A percentile compares a stretch with the other conserved stretches of the same genome.
These are phyloP conservation scores for Tricholoma sp. DNA, from an alignment of 768 basidiomycete species.

Conservation along the genomic window DNA sequence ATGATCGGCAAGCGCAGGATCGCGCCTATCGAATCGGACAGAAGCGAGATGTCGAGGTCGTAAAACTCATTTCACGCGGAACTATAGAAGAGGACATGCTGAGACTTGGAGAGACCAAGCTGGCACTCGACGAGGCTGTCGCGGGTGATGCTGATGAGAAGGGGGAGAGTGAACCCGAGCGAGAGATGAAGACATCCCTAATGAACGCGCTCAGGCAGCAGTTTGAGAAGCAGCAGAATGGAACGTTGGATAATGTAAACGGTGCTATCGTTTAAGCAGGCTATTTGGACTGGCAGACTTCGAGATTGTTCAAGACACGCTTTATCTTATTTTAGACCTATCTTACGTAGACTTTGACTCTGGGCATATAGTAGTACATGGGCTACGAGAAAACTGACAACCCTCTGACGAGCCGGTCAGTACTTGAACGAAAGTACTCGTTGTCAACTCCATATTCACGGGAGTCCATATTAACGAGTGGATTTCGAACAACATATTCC, in stretches of 20 bases:
- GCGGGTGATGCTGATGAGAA: constrained; percentile 71
- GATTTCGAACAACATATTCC: constrained; percentile 92
- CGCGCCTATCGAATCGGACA: constrained; percentile 97
- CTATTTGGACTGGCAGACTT: background rate
- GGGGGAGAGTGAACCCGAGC: constrained; percentile 63
- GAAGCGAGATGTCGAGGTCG: constrained; percentile 88
- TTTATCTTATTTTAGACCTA: constrained; percentile 1
- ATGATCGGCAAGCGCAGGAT: constrained; percentile 97
- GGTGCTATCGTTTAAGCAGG: constrained; percentile 2
- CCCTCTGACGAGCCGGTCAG: constrained; percentile 71
- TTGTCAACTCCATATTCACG: constrained; percentile 85
- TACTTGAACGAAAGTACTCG: constrained; percentile 79
- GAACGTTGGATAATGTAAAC: constrained; percentile 4
- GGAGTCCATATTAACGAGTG: constrained; percentile 80
- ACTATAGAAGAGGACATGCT: constrained; percentile 98
- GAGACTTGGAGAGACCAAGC: constrained; percentile 81
- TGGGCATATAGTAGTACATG: background rate
- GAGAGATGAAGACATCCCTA: constrained; percentile 80
- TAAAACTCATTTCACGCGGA: constrained; percentile 86
- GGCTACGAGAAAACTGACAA: constrained; percentile 37
- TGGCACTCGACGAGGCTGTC: constrained; percentile 91
- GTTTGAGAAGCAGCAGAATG: constrained; percentile 54
- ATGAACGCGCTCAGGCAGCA: constrained; percentile 83
- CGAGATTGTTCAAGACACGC: background rate
- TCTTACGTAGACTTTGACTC: constrained; percentile 1